These are phyloP conservation scores for Scopulariopsis brevicaulis DNA, from an alignment of 2,329 filamentous ascomycete species.

Conservation along the genomic window DNA sequence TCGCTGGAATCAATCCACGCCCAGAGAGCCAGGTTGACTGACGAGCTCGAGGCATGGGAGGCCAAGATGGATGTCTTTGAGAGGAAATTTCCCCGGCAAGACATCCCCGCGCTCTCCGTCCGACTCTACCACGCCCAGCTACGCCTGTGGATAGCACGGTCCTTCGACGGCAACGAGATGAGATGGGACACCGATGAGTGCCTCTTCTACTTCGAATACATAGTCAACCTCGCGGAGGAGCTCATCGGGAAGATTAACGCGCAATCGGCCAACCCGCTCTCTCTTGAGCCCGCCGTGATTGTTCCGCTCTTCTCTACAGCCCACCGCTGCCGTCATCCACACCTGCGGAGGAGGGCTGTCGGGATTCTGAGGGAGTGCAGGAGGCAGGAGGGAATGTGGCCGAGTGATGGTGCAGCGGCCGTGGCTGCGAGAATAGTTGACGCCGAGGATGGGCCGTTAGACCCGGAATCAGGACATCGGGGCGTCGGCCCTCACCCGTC, in stretches of 20 bases:
- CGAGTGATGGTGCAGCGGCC: slow-evolving; percentile 10
- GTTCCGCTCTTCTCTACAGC: slow-evolving; percentile 11
- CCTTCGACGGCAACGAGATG: slow-evolving; percentile 13
- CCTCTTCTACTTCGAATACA: slow-evolving; percentile 8
- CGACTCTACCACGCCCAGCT: slow-evolving; percentile 17
- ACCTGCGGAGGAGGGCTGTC: slow-evolving; percentile 11
- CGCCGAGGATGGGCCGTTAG: slow-evolving; percentile 4
- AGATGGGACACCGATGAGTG: slow-evolving; percentile 14
- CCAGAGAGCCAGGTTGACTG: background rate
- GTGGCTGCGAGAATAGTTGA: slow-evolving; percentile 9
- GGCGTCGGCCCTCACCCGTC: too few relatives aligned
- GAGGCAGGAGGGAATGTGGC: slow-evolving; percentile 16
- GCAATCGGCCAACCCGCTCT: slow-evolving; percentile 9
- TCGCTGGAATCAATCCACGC: background rate
- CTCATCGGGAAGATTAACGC: slow-evolving; percentile 4
- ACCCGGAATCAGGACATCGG: too few relatives aligned
- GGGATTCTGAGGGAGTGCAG: slow-evolving; percentile 10
- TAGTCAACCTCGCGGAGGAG: slow-evolving; percentile 7
- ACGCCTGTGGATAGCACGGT: slow-evolving; percentile 9
- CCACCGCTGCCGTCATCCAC: slow-evolving; percentile 14
- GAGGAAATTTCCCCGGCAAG: background rate
- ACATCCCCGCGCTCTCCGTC: slow-evolving; percentile 7
- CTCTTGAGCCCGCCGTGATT: slow-evolving; percentile 13
- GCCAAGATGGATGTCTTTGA: slow-evolving; percentile 2
- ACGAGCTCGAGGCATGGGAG: background rate